Evolutionary conservation across 1,284 basidiomycete genomes (phyloP), one percentile per base, ranked within the genome.

Genomic region (Ceratobasidium theobromae): DNA sequence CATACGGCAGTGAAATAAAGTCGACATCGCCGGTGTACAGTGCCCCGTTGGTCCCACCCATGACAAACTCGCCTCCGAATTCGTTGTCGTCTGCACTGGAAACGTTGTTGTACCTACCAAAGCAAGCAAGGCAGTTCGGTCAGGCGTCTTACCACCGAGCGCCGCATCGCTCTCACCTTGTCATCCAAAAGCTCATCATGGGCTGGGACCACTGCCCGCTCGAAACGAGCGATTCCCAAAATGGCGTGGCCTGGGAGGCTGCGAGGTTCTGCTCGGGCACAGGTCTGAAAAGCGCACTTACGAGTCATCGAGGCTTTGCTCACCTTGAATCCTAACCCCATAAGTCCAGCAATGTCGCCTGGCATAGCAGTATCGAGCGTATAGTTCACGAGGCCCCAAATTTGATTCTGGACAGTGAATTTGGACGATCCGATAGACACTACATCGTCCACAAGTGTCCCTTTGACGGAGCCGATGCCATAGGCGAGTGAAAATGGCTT

Each of bases 11-110:
- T 4, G 49, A 32, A 18, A 68, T 83, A 72, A 86, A 95, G 72
- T 94, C 89, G 69, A 97, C 88, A 45, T 84, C 77, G 11, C 93
- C 93, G 0, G 85, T 87, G 77, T 85, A 96, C 11, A 91, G 76
- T 4, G 83, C 83, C 0, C 78, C 72, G 75, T 95, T 90, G 45
- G 86, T 77, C 64, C 81, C 84, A 28, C 86, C 93, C 78, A 96
- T 84, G 4, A 84, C 86, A 72, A 96, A 88, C 2, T 86, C 83
- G 9, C 94, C 94, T 69, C 93, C 93, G 23, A 82, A 79, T 73
- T 92, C 89, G 38, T 85, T 74, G 0, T 76, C 49, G 16, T 77
- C 69, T 4, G 82, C 82, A 27, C 71, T 72, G 0, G 80, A 73
- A 49, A 79, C 82, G 68, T 92, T 86, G 49, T 84, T 74, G 73